Conservation (phyloP, 148 eudicot species). For the Vaccinium myrtillus region DNA sequence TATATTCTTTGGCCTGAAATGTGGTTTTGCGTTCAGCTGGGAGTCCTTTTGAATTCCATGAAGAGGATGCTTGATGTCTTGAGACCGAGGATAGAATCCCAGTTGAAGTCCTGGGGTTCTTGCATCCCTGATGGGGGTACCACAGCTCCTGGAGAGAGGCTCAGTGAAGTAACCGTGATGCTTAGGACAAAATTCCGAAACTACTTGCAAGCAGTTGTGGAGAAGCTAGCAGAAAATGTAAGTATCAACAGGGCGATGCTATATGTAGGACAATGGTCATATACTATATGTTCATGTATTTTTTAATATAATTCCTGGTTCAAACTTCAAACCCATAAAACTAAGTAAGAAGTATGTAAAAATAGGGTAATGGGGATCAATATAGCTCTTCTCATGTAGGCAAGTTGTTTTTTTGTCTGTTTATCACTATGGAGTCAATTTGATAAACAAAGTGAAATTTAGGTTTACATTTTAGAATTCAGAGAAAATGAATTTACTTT, state of each 20-base stretch:
- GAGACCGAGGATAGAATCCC: conserved; percentile 61
- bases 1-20: neutral
- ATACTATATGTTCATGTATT: neutral
- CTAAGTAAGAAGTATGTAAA: neutral
- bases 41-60: conserved; percentile 69
- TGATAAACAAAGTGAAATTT: neutral
- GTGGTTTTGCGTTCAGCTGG: conserved; percentile 42
- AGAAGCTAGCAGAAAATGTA: conserved; percentile 75
- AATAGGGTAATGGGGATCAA: neutral
- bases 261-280: conserved; percentile 37
- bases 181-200: conserved; percentile 71
- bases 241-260: conserved; percentile 10
- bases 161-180: conserved; percentile 67
- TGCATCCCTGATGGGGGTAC: conserved; percentile 47
- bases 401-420: neutral
- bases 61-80: conserved; percentile 73
- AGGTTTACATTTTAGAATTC: neutral
- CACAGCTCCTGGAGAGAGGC: conserved; percentile 53
- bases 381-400: neutral
- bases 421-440: neutral
- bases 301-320: neutral
- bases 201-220: conserved; percentile 58
- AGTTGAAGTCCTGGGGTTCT: conserved; percentile 64
- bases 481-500: neutral
- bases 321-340: neutral